phyloP scores from a whole-genome alignment of 306 rosid species.

The Cercis canadensis region DNA sequence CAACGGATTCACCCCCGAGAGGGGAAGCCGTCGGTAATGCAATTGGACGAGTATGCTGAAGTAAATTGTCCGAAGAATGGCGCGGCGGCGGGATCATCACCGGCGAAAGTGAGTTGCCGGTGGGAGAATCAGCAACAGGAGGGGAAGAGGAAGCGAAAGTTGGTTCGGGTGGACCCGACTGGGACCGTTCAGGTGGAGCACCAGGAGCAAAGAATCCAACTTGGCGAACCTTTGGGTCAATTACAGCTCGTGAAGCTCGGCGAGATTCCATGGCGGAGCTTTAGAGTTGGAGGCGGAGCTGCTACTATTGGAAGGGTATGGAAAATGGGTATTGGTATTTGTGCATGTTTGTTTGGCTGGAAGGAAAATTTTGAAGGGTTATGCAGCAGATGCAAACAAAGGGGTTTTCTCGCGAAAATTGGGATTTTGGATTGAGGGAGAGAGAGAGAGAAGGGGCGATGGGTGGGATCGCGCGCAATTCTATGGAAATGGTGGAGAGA shows the following conservation, averaged over 20 bases:
- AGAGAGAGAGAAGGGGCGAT: neutral
- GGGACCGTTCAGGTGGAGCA: constrained; percentile 40
- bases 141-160: neutral
- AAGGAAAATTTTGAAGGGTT: constrained; percentile 7
- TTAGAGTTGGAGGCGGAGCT: constrained; percentile 21
- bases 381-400: neutral
- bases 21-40: constrained; percentile 37
- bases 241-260: constrained; percentile 48
- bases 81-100: constrained; percentile 55
- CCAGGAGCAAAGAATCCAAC: constrained; percentile 53
- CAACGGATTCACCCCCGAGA: constrained; percentile 40
- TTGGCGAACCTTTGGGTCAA: constrained; percentile 51
- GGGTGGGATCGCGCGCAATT: neutral
- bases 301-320: constrained; percentile 21
- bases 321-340: constrained; percentile 6
- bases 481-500: neutral
- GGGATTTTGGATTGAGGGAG: constrained; percentile 9
- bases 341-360: constrained; percentile 28
- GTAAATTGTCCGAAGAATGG: constrained; percentile 31
- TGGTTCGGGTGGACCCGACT: constrained; percentile 41
- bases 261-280: constrained; percentile 37
- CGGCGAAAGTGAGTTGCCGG: constrained; percentile 46
- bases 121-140: constrained; percentile 43
- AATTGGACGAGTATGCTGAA: constrained; percentile 39
- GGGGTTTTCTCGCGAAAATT: constrained; percentile 3